Evolutionary conservation across 23 red algal species (phyloP).

Genomic region (Cyanidium caldarium): DNA sequence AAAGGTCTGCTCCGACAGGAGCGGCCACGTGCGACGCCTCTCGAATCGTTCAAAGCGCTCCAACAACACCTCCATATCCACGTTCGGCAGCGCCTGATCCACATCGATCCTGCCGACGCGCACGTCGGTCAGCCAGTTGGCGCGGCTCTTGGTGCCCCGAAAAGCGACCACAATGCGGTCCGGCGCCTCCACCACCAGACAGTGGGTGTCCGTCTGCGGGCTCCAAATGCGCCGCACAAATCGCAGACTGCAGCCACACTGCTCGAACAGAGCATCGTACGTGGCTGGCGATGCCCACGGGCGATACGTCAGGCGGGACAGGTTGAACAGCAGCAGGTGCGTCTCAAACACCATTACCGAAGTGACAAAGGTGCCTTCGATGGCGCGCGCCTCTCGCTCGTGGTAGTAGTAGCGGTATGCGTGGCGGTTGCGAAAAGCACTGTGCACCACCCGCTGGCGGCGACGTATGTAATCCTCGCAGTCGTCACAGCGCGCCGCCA

Average conservation of each 20-base stretch:
- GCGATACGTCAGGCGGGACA: not conserved
- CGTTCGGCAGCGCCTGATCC: not conserved
- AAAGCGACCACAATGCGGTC: conserved; percentile 60
- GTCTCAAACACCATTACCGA: not conserved
- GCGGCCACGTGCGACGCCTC: too few species aligned
- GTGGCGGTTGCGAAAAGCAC: too few species aligned
- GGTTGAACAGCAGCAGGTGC: not conserved
- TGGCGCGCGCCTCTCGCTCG: too few species aligned
- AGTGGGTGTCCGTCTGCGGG: conserved; percentile 33
- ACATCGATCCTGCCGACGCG: not conserved
- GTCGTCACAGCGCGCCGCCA: too few species aligned
- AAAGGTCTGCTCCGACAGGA: too few species aligned
- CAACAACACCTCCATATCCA: too few species aligned
- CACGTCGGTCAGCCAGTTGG: conserved; percentile 43
- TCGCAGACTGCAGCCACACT: not conserved
- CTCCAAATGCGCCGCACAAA: not conserved
- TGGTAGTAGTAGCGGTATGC: too few species aligned
- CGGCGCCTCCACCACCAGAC: conserved; percentile 37
- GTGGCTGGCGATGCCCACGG: not conserved
- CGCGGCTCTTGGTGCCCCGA: conserved; percentile 37
- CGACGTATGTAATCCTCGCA: too few species aligned
- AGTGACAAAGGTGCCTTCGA: too few species aligned
- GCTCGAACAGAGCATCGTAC: not conserved
- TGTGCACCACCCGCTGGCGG: too few species aligned
- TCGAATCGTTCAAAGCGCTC: too few species aligned